Evolutionary conservation across 495 filamentous ascomycete genomes (phyloP).

Genomic region (Bombardia bombarda): DNA sequence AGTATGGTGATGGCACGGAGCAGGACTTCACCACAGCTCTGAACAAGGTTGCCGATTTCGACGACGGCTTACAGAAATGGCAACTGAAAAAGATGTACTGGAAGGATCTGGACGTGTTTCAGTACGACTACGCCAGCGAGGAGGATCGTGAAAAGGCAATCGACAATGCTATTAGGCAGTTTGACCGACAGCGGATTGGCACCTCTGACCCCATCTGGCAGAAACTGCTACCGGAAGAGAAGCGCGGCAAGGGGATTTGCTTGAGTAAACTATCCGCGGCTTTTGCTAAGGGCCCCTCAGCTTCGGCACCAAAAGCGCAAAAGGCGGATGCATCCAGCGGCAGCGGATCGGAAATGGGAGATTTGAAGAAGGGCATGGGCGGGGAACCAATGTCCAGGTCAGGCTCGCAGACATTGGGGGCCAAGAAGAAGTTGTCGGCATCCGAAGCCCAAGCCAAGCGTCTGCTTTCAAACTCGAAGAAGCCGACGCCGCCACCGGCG

Average conservation of each 20-base stretch:
- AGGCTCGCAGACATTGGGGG: conserved; percentile 37
- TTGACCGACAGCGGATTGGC: conserved; percentile 69
- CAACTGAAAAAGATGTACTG: conserved; percentile 61
- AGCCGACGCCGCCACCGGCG: conserved; percentile 15
- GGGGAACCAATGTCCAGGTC: conserved; percentile 47
- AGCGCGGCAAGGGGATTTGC: conserved; percentile 72
- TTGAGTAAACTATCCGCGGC: conserved; percentile 63
- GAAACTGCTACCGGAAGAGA: conserved; percentile 60
- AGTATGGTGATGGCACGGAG: conserved; percentile 44
- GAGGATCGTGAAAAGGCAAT: conserved; percentile 72
- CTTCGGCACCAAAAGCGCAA: conserved; percentile 52
- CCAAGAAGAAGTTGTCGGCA: conserved; percentile 52
- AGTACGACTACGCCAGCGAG: conserved; percentile 57
- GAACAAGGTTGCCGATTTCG: conserved; percentile 52
- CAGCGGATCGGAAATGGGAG: conserved; percentile 45
- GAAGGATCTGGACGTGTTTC: conserved; percentile 78
- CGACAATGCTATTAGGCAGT: conserved; percentile 73
- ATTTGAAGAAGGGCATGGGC: conserved; percentile 30
- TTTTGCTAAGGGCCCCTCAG: conserved; percentile 50
- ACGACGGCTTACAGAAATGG: conserved; percentile 51
- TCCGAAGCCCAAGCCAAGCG: conserved; percentile 58
- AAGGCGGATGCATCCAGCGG: conserved; percentile 46
- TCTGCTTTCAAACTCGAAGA: conserved; percentile 48
- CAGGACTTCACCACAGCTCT: conserved; percentile 49
- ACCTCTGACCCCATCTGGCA: conserved; percentile 74